Conservation (phyloP, 305 asterid genomes). For the Plantago rigida region DNA sequence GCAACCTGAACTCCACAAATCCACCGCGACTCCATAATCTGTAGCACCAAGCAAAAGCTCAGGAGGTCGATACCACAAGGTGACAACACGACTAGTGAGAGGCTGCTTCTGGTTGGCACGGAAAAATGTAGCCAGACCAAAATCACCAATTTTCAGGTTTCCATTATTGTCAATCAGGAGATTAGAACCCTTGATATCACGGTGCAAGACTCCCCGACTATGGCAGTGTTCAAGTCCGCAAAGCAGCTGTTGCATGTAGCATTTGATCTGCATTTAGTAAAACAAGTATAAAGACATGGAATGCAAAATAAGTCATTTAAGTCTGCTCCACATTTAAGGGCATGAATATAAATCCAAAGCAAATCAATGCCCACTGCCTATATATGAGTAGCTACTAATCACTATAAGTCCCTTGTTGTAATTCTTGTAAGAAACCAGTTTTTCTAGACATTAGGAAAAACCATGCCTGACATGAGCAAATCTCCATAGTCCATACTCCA, state of each 20-base stretch:
- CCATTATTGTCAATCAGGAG: conserved; percentile 47
- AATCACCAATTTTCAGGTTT: conserved; percentile 56
- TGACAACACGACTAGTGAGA: conserved; percentile 57
- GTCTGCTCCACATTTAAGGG: background rate
- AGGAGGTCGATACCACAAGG: conserved; percentile 62
- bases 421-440: too few species aligned
- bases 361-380: too few species aligned
- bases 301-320: background rate
- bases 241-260: conserved; percentile 54
- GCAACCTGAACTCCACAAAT: conserved; percentile 63
- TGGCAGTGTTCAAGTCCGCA: conserved; percentile 60
- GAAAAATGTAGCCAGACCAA: conserved; percentile 53
- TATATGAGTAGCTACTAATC: too few species aligned
- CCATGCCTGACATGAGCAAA: too few species aligned
- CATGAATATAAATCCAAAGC: too few species aligned
- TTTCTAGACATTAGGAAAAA: too few species aligned
- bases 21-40: conserved; percentile 50
- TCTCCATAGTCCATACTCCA: too few species aligned
- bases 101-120: conserved; percentile 44
- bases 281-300: background rate
- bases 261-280: conserved; percentile 38
- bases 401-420: too few species aligned
- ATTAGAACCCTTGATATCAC: conserved; percentile 58
- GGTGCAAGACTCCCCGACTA: conserved; percentile 50
- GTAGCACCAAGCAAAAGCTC: conserved; percentile 61